Evolutionary conservation across 257 asterid genomes (phyloP), one percentile per base, ranked within the genome.

Genomic region (Mitragyna speciosa): DNA sequence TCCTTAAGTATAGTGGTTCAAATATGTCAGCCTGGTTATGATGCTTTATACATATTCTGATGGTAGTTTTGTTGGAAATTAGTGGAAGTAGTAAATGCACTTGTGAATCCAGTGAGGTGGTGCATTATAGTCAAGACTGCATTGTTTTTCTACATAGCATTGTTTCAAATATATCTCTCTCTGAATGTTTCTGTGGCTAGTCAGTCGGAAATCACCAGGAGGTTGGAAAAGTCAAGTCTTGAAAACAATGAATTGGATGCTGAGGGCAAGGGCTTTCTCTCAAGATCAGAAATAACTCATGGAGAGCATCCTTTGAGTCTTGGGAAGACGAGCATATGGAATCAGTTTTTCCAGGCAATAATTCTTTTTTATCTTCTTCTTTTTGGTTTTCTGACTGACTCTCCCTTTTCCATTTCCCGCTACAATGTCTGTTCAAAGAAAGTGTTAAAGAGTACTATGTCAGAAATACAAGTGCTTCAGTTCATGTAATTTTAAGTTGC

Each of bases 231-330:
- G 70, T 86, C 96, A 75, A 85, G 87, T 87, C 89, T 88, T 80
- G 92, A 89, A 80, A 88, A 86, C 84, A 89, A 87, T 66, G 92
- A 87, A 86, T 63, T 78, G 45, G 85, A 87, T 78, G 74, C 75
- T 48, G 90, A 89, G 75, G 87, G 71, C 84, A 92, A 84, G 81
- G 97, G 95, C 69, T 88, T 86, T 75, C 97, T 95, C 83, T 92
- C 98, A 79, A 92, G 98, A 83, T 93, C 97, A 79, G 97, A 92
- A 84, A 89, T 93, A 71, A 78, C 86, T 83, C 97, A 95, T 17
- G 98, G 89, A 74, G 99, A 95, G 83, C 99, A 95, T 86, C 99
- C 99, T 79, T 87, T 95, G 76, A 91, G 98, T 83, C 97, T 93
- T 75, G 98, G 98, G 81, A 89, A 93, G 85, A 89, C 90, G 65